Evolutionary conservation across 352 stramenopile species (phyloP).

Genomic region (Pythium phragmiticola): DNA sequence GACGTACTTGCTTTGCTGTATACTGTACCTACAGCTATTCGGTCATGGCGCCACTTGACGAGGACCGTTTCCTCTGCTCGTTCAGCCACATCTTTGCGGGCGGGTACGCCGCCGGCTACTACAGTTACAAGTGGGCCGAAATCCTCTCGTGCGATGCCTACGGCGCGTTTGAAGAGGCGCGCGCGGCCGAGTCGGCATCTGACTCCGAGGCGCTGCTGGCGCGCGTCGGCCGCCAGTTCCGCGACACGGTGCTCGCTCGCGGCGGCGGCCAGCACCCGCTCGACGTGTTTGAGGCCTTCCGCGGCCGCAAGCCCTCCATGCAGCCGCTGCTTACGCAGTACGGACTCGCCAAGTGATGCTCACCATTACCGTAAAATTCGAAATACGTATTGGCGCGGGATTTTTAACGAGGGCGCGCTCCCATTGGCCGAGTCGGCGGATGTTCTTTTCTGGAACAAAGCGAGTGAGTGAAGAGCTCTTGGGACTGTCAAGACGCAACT

Average conservation of each 20-base stretch:
- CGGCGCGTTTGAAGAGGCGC: constrained; percentile 96
- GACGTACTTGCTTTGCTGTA: constrained; percentile 2
- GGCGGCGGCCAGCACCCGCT: constrained; percentile 87
- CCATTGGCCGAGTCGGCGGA: constrained; percentile 17
- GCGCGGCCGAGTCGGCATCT: constrained; percentile 78
- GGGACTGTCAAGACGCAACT: constrained; percentile 33
- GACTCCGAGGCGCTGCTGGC: constrained; percentile 41
- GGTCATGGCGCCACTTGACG: constrained; percentile 87
- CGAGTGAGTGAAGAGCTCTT: constrained; percentile 16
- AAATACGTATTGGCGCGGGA: background rate
- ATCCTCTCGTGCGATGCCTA: constrained; percentile 98
- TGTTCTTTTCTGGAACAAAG: constrained; percentile 25
- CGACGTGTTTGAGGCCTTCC: constrained; percentile 95
- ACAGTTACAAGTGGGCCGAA: constrained; percentile 97
- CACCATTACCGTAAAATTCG: background rate
- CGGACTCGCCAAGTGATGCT: constrained; percentile 40
- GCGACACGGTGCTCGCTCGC: constrained; percentile 91
- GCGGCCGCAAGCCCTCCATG: constrained; percentile 92
- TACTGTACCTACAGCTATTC: constrained; percentile 42
- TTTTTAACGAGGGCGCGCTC: constrained; percentile 24
- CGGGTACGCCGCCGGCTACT: constrained; percentile 97
- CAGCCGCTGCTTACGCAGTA: constrained; percentile 95
- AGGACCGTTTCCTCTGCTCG: constrained; percentile 97
- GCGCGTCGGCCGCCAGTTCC: constrained; percentile 89
- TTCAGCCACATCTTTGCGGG: constrained; percentile 99